A percentile compares a stretch with the other conserved stretches of the same genome.
phyloP scores from a whole-genome alignment of 2,329 filamentous ascomycete species.

The Drechmeria coniospora region DNA sequence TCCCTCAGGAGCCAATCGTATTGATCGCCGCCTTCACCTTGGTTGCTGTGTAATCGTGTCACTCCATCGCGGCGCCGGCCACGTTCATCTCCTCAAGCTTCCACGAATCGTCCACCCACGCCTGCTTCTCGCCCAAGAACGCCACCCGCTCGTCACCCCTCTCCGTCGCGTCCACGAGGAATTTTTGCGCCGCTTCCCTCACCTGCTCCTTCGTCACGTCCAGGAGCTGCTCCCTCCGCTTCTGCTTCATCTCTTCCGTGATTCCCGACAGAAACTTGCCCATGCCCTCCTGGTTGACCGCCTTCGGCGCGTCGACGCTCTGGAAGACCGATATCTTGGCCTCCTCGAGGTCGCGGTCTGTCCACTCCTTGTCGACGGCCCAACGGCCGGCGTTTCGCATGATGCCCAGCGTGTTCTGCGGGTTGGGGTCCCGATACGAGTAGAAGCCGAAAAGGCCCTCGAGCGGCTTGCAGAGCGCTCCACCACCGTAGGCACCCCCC shows the following conservation, averaged over 20 bases:
- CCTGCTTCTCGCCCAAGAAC: constrained; percentile 71
- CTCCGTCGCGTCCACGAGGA: constrained; percentile 53
- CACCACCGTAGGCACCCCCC: constrained; percentile 88
- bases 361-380: constrained; percentile 71
- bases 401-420: constrained; percentile 70
- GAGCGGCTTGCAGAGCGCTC: constrained; percentile 65
- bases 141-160: constrained; percentile 46
- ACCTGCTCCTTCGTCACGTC: constrained; percentile 76
- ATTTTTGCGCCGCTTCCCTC: constrained; percentile 64
- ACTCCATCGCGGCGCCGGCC: constrained; percentile 18
- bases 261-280: constrained; percentile 71
- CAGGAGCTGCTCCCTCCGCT: constrained; percentile 65
- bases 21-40: neutral
- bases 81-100: constrained; percentile 60
- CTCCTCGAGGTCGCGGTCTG: constrained; percentile 75
- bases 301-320: constrained; percentile 70
- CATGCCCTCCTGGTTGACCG: constrained; percentile 81
- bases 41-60: neutral
- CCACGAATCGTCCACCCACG: constrained; percentile 65
- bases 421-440: constrained; percentile 93
- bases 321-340: constrained; percentile 95
- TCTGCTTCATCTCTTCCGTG: constrained; percentile 78
- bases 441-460: constrained; percentile 88
- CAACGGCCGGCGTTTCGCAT: constrained; percentile 72
- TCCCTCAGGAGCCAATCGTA: neutral